Percentiles rank a stretch among this genome's conserved stretches.
Evolutionary conservation across 371 early-diverging fungal genomes (phyloP).

Genomic region (Rhizopus delemar): DNA sequence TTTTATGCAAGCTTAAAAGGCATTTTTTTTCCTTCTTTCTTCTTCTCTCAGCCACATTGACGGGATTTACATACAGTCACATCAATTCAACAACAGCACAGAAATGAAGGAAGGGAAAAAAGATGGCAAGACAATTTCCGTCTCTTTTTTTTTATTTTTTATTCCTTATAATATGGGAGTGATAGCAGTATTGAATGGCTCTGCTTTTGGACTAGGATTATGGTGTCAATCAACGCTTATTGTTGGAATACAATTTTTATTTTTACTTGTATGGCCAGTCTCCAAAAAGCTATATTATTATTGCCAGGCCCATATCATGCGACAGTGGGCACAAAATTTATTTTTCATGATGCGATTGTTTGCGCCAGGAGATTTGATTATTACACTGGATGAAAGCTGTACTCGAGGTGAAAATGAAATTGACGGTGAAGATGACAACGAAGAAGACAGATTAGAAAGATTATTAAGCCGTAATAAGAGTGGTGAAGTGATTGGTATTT

Average conservation of each 20-base stretch:
- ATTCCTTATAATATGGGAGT: conserved; percentile 11
- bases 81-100: not conserved
- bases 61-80: not conserved
- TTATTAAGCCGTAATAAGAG: conserved; percentile 31
- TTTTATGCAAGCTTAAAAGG: conserved; percentile 3
- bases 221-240: conserved; percentile 20
- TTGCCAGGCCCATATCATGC: conserved; percentile 53
- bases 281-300: conserved; percentile 41
- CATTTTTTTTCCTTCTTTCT: not conserved
- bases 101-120: not conserved
- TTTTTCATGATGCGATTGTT: conserved; percentile 63
- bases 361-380: conserved; percentile 61
- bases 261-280: conserved; percentile 37
- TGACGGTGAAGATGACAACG: conserved; percentile 37
- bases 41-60: not conserved
- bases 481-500: conserved; percentile 35
- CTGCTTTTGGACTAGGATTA: conserved; percentile 11
- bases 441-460: conserved; percentile 19
- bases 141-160: not conserved
- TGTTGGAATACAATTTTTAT: conserved; percentile 28
- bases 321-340: conserved; percentile 64
- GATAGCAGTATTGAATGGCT: conserved; percentile 17
- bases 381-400: conserved; percentile 58
- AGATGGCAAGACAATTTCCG: not conserved
- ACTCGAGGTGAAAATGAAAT: conserved; percentile 40